Base-by-base conservation (phyloP, 306 rosid genomes). In the Acmispon strigosus region DNA sequence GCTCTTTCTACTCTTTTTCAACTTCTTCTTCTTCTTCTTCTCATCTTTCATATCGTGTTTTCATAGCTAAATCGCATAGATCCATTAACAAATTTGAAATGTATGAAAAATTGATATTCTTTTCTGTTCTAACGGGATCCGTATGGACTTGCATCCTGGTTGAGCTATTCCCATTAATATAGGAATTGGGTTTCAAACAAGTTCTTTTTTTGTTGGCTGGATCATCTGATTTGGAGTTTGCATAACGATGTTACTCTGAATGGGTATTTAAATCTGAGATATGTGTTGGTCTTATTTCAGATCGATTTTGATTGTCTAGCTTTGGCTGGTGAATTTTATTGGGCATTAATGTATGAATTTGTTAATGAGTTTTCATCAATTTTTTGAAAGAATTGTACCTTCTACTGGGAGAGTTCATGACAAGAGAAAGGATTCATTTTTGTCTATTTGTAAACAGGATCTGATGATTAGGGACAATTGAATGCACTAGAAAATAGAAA, bases 61-160 rank as follows among this genome's bases (percentile, higher is more conserved):
- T 51, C 13, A 41, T 39, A 18, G 10, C 72, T n/a, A 42, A 56
- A 19, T 5, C 24, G 5, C 15, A 62, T 58, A 53, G 15, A 5
- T 64, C 48, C 22, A 48, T 0, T 61, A 10, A 3, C 24, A 44
- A 41, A 36, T 66, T 18, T 41, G 10, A 22, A 62, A 47, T 44
- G 10, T 20, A 7, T 37, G 27, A 39, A 36, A 13, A 2, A 48
- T 56, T 71, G 39, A 64, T 14, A 1, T 71, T 39, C 2, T 34
- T 71, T 64, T 56, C 17, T 37, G 55, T 52, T 54, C 4, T 52
- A 2, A n/a, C 57, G 70, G 70, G 65, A 78, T 72, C 78, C 22
- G 10, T 10, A 16, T 5, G 7, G 7, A 41, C 19, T 4, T 50
- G 27, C 53, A 17, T 49, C 57, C 22, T 41, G n/a, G 50, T 36